Evolutionary conservation across 495 filamentous ascomycete species (phyloP), one percentile per base, ranked within the genome.

Genomic region (Parathielavia hyrcaniae): DNA sequence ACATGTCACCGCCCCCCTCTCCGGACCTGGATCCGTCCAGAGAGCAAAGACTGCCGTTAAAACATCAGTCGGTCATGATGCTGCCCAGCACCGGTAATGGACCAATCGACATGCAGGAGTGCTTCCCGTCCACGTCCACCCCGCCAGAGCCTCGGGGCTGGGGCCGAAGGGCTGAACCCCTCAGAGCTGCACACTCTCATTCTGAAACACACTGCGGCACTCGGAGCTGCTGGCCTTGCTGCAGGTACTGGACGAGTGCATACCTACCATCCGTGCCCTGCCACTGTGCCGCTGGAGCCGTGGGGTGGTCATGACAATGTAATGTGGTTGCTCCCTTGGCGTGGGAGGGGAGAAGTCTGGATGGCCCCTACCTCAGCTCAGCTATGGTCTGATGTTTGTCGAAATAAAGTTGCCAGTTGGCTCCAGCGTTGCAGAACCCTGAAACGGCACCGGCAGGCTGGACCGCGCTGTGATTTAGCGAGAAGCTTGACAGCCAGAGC

Each of bases 351-450:
- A 30, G 6, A 30, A 6, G 3, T 6, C 6, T 30, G 26, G 26
- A 30, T 30, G 26, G 26, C 26, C 6, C 26, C 26, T 3, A 30
- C 6, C 26, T 6, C 26, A 30, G 6, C 26, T 30, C 26, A 30
- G 36, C 3, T 5, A 11, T 46, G 17, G 1, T 6, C 2, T 1
- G 48, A 7, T 49, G 32, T 44, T 43, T 47, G 59, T 61, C 54
- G 20, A 58, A 58, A 54, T 62, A 62, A 53, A 55, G 60, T 58
- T 62, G 54, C 30, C n/a, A 4, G 23, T 45, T 43, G 54, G 48
- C 17, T 13, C 48, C 38, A 45, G 38, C n/a, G n/a, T 26, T 30
- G 26, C 26, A 6, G 26, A 14, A 35, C 9, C 38, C 17, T 51
- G 47, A 35, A 36, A 43, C 47, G 47, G 11, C 46, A 48, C 46